Conservation (phyloP, 2,329 filamentous ascomycete genomes). For the Fusarium clavum region DNA sequence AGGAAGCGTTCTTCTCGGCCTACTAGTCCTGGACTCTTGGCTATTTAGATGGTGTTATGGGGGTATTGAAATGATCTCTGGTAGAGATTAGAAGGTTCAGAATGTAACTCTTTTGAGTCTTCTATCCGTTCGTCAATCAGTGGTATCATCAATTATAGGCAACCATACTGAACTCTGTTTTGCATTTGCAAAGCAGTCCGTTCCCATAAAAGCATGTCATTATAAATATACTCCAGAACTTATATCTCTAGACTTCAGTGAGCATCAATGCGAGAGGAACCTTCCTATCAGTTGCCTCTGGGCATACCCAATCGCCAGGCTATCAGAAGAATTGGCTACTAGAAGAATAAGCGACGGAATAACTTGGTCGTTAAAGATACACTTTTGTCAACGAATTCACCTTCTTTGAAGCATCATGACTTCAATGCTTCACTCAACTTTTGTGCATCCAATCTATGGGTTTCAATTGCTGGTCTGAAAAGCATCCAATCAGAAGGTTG, state of each 20-base stretch:
- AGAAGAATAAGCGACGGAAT: too few relatives aligned
- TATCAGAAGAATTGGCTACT: too few relatives aligned
- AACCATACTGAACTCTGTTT: not conserved
- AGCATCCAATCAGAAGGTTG: constrained; percentile 3
- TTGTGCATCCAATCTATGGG: fast-evolving
- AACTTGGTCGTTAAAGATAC: too few relatives aligned
- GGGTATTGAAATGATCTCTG: fast-evolving
- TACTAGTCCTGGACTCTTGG: not conserved
- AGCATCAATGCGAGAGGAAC: too few relatives aligned
- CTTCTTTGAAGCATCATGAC: not conserved
- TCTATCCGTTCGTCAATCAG: not conserved
- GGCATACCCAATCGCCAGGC: too few relatives aligned
- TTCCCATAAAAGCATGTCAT: too few relatives aligned
- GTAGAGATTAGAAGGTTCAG: not conserved
- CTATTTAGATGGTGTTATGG: not conserved
- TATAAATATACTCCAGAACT: too few relatives aligned
- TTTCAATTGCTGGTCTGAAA: fast-evolving
- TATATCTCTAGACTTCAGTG: too few relatives aligned
- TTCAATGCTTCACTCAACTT: not conserved
- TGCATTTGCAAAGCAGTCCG: too few relatives aligned
- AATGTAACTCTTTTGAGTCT: not conserved
- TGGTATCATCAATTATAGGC: fast-evolving
- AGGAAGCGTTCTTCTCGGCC: not conserved
- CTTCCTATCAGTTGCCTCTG: too few relatives aligned
- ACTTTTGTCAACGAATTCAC: too few relatives aligned